These are phyloP conservation scores for Ophiosphaerella korrae DNA, from an alignment of 2,329 filamentous ascomycete species.

Conservation along the genomic window DNA sequence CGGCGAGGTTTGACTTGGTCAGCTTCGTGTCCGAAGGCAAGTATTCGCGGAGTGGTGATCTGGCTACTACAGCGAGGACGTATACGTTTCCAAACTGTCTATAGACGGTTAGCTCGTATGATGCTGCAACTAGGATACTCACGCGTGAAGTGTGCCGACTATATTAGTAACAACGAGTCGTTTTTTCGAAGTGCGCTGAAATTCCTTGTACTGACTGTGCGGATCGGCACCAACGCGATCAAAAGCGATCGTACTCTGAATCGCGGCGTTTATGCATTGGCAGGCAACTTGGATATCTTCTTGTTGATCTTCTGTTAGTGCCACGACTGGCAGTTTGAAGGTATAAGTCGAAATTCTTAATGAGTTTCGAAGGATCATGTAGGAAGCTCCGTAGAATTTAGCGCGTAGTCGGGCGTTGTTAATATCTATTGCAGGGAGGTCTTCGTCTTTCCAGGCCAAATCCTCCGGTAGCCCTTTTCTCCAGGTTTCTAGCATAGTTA, in stretches of 20 bases:
- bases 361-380: constrained; percentile 68
- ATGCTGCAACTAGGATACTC: constrained; percentile 54
- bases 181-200: constrained; percentile 62
- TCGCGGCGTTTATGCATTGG: no score
- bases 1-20: constrained; percentile 4
- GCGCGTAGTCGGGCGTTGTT: constrained; percentile 79
- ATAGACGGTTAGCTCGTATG: constrained; percentile 6
- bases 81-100: constrained; percentile 95
- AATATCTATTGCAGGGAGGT: constrained; percentile 73
- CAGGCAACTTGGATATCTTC: no score
- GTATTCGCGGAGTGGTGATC: constrained; percentile 49
- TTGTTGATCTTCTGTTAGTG: no score
- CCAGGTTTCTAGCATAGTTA: constrained; percentile 56
- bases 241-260: no score
- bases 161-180: constrained; percentile 86
- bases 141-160: constrained; percentile 93
- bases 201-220: constrained; percentile 10
- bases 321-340: no score
- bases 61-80: constrained; percentile 73
- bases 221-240: constrained; percentile 36
- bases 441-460: constrained; percentile 67
- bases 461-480: constrained; percentile 50
- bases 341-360: constrained; percentile 61
- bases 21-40: constrained; percentile 7
- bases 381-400: constrained; percentile 59